Percentiles rank a stretch among this genome's conserved stretches.
phyloP scores from a whole-genome alignment of 1,139 yeast genomes.

The Hanseniaspora uvarum region DNA sequence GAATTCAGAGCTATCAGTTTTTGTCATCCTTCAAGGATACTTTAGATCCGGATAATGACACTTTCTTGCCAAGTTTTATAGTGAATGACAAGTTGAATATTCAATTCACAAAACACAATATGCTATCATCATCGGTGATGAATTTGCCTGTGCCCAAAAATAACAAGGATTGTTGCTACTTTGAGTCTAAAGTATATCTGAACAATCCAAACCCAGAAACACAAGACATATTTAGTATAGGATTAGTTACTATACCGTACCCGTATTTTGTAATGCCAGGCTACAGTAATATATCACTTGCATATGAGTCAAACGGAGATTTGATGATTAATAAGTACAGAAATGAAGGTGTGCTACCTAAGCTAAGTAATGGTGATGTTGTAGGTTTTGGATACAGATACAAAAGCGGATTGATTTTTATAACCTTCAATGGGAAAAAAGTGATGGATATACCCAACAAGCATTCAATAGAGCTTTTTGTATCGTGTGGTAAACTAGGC shows the following conservation, averaged over 20 bases:
- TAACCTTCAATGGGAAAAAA: constrained; percentile 84
- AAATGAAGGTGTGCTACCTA: constrained; percentile 65
- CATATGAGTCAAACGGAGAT: constrained; percentile 78
- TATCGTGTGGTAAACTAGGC: constrained; percentile 35
- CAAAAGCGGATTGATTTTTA: constrained; percentile 69
- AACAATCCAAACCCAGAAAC: constrained; percentile 24
- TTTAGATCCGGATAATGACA: constrained; percentile 30
- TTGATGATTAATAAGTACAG: constrained; percentile 65
- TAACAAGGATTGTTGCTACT: constrained; percentile 55
- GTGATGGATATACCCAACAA: constrained; percentile 75
- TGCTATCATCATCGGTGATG: constrained; percentile 41
- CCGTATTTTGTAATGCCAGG: constrained; percentile 89
- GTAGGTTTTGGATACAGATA: constrained; percentile 86
- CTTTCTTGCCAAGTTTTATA: constrained; percentile 33
- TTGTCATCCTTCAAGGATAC: constrained; percentile 34
- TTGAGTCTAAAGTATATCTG: constrained; percentile 58
- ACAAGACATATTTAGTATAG: constrained; percentile 47
- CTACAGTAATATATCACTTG: constrained; percentile 63
- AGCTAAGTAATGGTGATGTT: constrained; percentile 72
- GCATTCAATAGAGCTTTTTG: constrained; percentile 53
- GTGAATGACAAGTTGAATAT: constrained; percentile 60
- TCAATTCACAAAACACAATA: constrained; percentile 36
- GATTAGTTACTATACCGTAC: constrained; percentile 78
- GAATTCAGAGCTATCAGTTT: constrained; percentile 40
- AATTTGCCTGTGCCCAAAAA: constrained; percentile 58